Base-by-base conservation (phyloP, 2,329 filamentous ascomycete species). In the Diaporthe caulivora region DNA sequence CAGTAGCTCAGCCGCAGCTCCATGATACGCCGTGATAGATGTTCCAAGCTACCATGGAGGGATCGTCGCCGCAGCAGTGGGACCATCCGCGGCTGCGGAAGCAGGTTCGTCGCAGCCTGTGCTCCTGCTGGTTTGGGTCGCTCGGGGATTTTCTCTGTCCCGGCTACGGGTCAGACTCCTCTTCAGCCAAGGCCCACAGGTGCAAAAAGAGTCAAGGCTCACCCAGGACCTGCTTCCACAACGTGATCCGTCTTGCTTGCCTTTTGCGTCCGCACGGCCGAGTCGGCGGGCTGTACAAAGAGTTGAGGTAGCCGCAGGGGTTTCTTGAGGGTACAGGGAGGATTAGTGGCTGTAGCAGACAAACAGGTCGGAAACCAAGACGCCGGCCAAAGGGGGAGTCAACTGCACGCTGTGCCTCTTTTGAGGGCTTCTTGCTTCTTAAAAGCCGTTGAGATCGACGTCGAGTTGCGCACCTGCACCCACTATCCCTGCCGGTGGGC, bases 391-490 rank as follows among this genome's bases (percentile, higher is more conserved):
- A 21, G 24, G 47, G 31, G 47, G n/a, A 53, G 44, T 47, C 58
- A 15, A 31, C 18, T 34, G 60, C 49, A 40, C 31, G 18, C 62
- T 67, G 31, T 17, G 40, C 53, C 44, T 31, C 40, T 24, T n/a
- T 53, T 29, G 29, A 31, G 29, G 18, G 62, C 37, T 40, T 40
- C 37, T 13, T 40, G 26, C n/a, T 53, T 67, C 51, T 67, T 40
- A 47, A 34, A 17, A 21, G 62, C 15, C 62, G 47, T 53, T 53
- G 47, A 26, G 62, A 65, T 65, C 62, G 44, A n/a, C 44, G 47
- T 67, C 62, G 31, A 67, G 62, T 53, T 67, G 62, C 62, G 62
- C 62, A 53, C 44, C 44, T 67, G 62, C 62, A 67, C n/a, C 31
- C 31, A 44, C 44, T 47, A 67, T 67, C 62, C 62, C 62, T 53